phyloP scores from a whole-genome alignment of 805 yeast species.

The Cyberlindnera maclurae region DNA sequence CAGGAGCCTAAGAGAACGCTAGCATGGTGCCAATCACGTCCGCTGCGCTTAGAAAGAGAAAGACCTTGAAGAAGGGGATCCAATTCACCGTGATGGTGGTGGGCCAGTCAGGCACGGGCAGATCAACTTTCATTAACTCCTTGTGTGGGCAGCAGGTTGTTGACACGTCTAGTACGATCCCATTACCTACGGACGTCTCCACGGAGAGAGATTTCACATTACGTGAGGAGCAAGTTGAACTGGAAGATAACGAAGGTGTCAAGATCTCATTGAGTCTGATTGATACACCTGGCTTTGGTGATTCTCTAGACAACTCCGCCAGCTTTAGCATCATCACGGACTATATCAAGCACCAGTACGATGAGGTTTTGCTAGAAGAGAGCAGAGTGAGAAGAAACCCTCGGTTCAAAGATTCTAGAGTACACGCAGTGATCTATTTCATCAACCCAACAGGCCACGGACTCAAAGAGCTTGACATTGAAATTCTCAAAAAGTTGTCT shows the following conservation, averaged over 20 bases:
- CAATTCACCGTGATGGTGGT: conserved; percentile 82
- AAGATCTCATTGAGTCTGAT: conserved; percentile 69
- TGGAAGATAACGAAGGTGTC: conserved; percentile 81
- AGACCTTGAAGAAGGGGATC: conserved; percentile 75
- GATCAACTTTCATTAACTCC: conserved; percentile 89
- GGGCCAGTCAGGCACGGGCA: conserved; percentile 82
- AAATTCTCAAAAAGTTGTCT: conserved; percentile 70
- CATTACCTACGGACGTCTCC: conserved; percentile 44
- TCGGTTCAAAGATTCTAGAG: conserved; percentile 76
- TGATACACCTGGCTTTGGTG: conserved; percentile 83
- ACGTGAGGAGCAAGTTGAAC: conserved; percentile 74
- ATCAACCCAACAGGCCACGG: conserved; percentile 85
- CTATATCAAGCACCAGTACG: conserved; percentile 74
- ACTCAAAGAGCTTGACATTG: conserved; percentile 68
- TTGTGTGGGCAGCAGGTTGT: conserved; percentile 85
- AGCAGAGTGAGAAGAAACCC: conserved; percentile 80
- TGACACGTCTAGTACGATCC: conserved; percentile 55
- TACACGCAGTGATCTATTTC: conserved; percentile 68
- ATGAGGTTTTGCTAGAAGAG: conserved; percentile 75
- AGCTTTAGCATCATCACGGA: conserved; percentile 69
- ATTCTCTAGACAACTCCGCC: conserved; percentile 58
- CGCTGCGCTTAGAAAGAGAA: conserved; percentile 61
- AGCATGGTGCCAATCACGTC: conserved; percentile 43
- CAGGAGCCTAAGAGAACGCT: too few relatives aligned
- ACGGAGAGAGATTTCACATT: conserved; percentile 50